These are phyloP conservation scores for Draba incana DNA, from an alignment of 345 rosid genomes.

Conservation along the genomic window DNA sequence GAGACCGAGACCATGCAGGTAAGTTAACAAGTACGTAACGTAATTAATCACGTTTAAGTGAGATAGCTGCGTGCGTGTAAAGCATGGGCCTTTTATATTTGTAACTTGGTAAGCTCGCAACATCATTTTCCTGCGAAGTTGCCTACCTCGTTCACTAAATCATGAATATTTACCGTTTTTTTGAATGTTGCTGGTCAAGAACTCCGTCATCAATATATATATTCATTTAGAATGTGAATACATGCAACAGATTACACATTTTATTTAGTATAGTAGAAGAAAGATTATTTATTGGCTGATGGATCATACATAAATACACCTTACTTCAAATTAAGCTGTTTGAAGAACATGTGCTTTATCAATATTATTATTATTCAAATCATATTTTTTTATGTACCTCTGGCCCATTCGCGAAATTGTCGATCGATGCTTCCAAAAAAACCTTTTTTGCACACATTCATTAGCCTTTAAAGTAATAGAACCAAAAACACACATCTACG, in stretches of 20 bases:
- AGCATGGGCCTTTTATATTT: background rate
- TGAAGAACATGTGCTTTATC: too few species aligned
- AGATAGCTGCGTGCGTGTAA: slow-evolving; percentile 13
- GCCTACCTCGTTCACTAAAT: slow-evolving; percentile 34
- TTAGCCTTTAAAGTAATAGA: too few species aligned
- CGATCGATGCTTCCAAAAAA: too few species aligned
- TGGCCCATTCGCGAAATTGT: too few species aligned
- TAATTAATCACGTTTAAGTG: slow-evolving; percentile 21
- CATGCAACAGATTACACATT: background rate
- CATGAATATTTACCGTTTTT: background rate
- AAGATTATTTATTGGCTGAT: slow-evolving; percentile 9
- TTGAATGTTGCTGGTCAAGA: slow-evolving; percentile 30
- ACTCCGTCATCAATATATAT: background rate
- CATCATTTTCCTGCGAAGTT: slow-evolving; percentile 35
- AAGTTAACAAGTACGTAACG: slow-evolving; percentile 28
- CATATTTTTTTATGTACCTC: too few species aligned
- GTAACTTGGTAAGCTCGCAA: background rate
- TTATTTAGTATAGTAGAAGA: background rate
- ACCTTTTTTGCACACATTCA: too few species aligned
- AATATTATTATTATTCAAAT: too few species aligned
- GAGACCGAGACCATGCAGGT: slow-evolving; percentile 31
- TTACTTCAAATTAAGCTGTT: slow-evolving; percentile 2
- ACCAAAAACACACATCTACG: too few species aligned
- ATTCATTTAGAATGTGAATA: background rate
- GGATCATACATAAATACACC: background rate